phyloP scores from a whole-genome alignment of 2,329 filamentous ascomycete genomes.

The Penicillium sp. region DNA sequence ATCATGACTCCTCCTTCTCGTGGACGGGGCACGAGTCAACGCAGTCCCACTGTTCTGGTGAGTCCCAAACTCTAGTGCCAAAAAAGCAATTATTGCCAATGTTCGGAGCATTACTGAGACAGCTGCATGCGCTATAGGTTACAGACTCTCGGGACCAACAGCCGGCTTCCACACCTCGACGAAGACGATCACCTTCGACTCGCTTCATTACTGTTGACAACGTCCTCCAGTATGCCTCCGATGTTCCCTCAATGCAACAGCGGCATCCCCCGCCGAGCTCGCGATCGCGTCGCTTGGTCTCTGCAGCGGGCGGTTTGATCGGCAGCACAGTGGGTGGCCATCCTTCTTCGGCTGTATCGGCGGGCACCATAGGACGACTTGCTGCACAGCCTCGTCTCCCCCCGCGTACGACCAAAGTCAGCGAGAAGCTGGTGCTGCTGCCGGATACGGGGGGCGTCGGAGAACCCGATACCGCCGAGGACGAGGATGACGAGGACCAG shows the following conservation, averaged over 20 bases:
- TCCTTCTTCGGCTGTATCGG: constrained; percentile 43
- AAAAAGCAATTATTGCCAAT: constrained; percentile 7
- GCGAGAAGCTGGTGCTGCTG: constrained; percentile 91
- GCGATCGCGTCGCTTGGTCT: constrained; percentile 30
- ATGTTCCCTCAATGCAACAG: constrained; percentile 90
- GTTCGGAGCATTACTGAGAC: constrained; percentile 11
- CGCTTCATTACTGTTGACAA: constrained; percentile 87
- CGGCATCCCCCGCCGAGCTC: constrained; percentile 55
- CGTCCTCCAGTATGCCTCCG: constrained; percentile 85
- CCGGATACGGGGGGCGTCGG: constrained; percentile 60
- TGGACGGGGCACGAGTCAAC: constrained; percentile 33
- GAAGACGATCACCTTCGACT: constrained; percentile 46
- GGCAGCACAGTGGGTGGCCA: constrained; percentile 31
- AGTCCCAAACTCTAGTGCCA: constrained; percentile 7
- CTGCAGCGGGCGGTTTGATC: constrained; percentile 29
- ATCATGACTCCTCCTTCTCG: constrained; percentile 26
- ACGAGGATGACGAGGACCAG: constrained; percentile 23
- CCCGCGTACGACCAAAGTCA: constrained; percentile 84
- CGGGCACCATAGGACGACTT: constrained; percentile 52
- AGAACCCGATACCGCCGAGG: constrained; percentile 40
- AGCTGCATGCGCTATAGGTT: constrained; percentile 27
- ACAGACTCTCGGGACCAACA: constrained; percentile 43
- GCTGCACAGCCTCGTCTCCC: constrained; percentile 59
- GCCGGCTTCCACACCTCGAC: constrained; percentile 22
- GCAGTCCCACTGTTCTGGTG: constrained; percentile 44